Percentiles rank a stretch among this genome's conserved stretches.
phyloP scores from a whole-genome alignment of 345 rosid species.

The Leavenworthia alabamica region DNA sequence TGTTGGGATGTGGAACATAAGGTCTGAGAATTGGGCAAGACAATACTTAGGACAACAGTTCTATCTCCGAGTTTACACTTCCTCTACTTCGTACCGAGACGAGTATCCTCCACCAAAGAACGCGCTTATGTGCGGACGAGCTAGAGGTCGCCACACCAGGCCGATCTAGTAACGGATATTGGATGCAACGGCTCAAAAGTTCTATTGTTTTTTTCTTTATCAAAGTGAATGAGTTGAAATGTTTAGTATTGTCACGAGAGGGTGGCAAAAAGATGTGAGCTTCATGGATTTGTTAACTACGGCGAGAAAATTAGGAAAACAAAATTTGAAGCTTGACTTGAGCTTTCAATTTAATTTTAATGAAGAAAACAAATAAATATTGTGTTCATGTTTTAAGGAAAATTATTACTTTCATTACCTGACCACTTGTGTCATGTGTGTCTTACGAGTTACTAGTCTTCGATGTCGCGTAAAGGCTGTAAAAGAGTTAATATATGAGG shows the following conservation, averaged over 20 bases:
- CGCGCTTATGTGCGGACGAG: slow-evolving; percentile 79
- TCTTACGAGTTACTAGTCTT: too few species aligned
- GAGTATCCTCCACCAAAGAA: slow-evolving; percentile 77
- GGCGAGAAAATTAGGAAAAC: slow-evolving; percentile 13
- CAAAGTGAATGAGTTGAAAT: too few species aligned
- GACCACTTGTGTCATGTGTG: too few species aligned
- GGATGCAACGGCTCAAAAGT: not conserved
- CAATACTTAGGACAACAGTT: too few species aligned
- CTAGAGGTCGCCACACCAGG: slow-evolving; percentile 70
- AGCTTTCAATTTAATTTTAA: slow-evolving; percentile 4
- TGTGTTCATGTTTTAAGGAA: not conserved
- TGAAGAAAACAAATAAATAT: not conserved
- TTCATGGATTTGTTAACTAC: slow-evolving; percentile 12
- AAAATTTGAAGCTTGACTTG: slow-evolving; percentile 16
- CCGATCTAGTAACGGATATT: slow-evolving; percentile 32
- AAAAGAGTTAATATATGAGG: not conserved
- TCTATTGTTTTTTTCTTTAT: too few species aligned
- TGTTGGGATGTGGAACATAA: slow-evolving; percentile 97
- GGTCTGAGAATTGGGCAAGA: slow-evolving; percentile 84
- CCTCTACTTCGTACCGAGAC: slow-evolving; percentile 65
- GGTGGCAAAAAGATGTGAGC: slow-evolving; percentile 35
- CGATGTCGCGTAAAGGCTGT: too few species aligned
- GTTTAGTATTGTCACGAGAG: slow-evolving; percentile 44
- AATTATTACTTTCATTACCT: too few species aligned
- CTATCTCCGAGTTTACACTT: slow-evolving; percentile 71